Base-by-base conservation (phyloP, 2,329 filamentous ascomycete species). In the Thelonectria olida region DNA sequence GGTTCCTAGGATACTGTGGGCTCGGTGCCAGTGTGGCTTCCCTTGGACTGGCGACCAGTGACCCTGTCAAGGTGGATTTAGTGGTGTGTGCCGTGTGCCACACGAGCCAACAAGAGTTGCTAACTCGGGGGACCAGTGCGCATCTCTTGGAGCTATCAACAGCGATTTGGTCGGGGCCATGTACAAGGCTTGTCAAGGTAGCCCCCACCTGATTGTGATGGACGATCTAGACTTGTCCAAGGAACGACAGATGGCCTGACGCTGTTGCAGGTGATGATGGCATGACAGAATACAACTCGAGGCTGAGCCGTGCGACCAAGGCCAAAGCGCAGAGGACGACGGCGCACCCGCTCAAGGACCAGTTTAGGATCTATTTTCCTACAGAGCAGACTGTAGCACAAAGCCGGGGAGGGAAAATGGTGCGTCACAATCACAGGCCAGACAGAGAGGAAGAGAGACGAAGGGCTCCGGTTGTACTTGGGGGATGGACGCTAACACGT, bases 291-390 rank as follows among this genome's bases (percentile, higher is more conserved):
- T 82, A 82, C 64, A 76, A 78, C 17, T 73, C 73, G 41, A 79
- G 82, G 25, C 54, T 64, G 67, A 75, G 22, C 61, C 75, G 72
- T 60, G 42, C 65, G 61, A 36, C 71, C 68, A 54, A 70, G 68
- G 39, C 64, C 64, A 41, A 67, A 64, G 51, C 67, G 67, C 23
- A 51, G 62, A 31, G 64, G 62, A 34, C 28, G 28, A 31, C 49
- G 61, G 64, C 64, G 67, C 59, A 57, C 44, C 31, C 64, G 55
- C 65, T 80, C 34, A 78, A 78, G 63, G 77, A 86, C 28, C 81
- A 82, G 48, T 85, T 96, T 67, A 86, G 89, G 9, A 84, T 97
- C 52, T 96, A 94, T 76, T 97, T 95, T 70, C 94, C 93, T 3
- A 93, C 90, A 1, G 76, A 85, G 10, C 77, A 88, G 19, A 96